Base-by-base conservation (phyloP, 1,139 yeast genomes). In the Sugiyamaella xylanicola region DNA sequence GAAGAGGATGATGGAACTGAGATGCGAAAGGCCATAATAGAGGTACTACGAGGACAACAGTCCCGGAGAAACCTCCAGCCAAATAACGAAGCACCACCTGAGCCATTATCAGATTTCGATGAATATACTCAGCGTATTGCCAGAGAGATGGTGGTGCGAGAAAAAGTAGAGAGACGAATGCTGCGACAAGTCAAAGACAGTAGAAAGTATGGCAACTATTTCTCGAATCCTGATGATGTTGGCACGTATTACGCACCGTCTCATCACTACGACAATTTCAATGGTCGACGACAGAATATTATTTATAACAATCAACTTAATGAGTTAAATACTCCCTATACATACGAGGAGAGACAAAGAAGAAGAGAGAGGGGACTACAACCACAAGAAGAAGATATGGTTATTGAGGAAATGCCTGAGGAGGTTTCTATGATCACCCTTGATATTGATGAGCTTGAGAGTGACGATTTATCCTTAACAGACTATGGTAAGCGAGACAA, bases 71-170 rank as follows among this genome's bases (percentile, higher is more conserved):
- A 22, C 25, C 21, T 25, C 37, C 44, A 11, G 13, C 7, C 3
- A 8, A 29, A 19, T 27, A 20, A 11, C 21, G 37, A 39, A n/a
- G 9, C 45, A 22, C 45, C 59, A 52, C 19, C 53, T 44, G 44
- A 50, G n/a, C 56, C 53, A 1, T 53, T 65, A 7, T 63, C 68
- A 2, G 81, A 77, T 49, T 77, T 75, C 59, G 76, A 73, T 21
- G 65, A 63, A 21, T 77, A 76, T 58, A 72, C 72, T 45, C 68
- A 63, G 15, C 60, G 68, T 27, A 65, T 75, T 0, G 70, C 71
- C 17, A 61, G 68, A 35, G 77, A 74, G 41, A 69, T 74, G n/a
- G 61, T 65, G 16, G 60, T 74, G 5, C 63, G 65, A 49, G 67
- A 65, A 40, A 67, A 65, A 57, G 62, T 57, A 1, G 67, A 66